These are phyloP conservation scores for Sugiyamaella neomexicana DNA, from an alignment of 1,139 yeast genomes.

Conservation along the genomic window DNA sequence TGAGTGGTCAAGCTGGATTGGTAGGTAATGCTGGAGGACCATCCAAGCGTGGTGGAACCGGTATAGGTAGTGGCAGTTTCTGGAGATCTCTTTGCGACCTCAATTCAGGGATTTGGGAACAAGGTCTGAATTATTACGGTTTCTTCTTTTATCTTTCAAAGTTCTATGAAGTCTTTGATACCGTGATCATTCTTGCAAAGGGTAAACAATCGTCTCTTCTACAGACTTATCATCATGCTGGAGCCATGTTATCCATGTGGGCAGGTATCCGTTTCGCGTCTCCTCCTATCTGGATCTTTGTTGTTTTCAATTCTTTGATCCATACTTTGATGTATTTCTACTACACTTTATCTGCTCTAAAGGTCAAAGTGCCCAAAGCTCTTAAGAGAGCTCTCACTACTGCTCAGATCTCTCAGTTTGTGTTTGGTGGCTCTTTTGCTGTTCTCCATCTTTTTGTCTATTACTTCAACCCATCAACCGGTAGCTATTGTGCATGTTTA, in stretches of 20 bases:
- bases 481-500: constrained; percentile 54
- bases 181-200: constrained; percentile 64
- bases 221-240: constrained; percentile 79
- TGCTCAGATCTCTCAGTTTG: constrained; percentile 69
- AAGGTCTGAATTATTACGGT: constrained; percentile 60
- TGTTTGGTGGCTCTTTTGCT: constrained; percentile 70
- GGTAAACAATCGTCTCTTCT: constrained; percentile 68
- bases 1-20: constrained; percentile 34
- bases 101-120: constrained; percentile 58
- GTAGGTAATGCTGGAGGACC: constrained; percentile 10
- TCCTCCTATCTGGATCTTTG: constrained; percentile 81
- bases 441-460: constrained; percentile 61
- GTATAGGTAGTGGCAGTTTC: constrained; percentile 36
- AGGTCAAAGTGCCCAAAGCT: constrained; percentile 57
- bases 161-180: constrained; percentile 72
- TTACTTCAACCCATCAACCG: constrained; percentile 54
- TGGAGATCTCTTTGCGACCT: constrained; percentile 67
- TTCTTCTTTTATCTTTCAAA: constrained; percentile 71
- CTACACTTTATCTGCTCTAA: constrained; percentile 63
- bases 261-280: constrained; percentile 69
- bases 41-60: neutral
- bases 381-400: constrained; percentile 64
- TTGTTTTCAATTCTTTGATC: constrained; percentile 74
- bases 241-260: constrained; percentile 86
- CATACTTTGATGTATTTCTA: constrained; percentile 77